Evolutionary conservation across 495 filamentous ascomycete genomes (phyloP).

Genomic region (Aspergillus haitiensis): DNA sequence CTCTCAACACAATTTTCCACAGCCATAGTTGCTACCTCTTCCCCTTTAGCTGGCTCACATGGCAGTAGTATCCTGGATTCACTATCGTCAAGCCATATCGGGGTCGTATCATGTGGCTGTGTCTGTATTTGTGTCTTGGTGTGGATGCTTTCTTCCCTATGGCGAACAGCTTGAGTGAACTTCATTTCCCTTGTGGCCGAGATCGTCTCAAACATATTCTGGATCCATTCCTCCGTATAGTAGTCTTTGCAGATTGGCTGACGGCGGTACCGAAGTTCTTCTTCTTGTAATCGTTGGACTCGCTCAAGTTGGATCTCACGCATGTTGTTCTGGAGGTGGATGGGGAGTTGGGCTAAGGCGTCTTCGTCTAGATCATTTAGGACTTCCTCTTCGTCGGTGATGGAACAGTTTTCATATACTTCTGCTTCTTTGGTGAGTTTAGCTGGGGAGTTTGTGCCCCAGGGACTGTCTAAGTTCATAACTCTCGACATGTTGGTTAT

Average conservation of each 20-base stretch:
- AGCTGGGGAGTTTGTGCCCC: no score
- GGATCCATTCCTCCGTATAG: slow-evolving; percentile 19
- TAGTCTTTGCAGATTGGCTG: not conserved
- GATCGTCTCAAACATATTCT: slow-evolving; percentile 15
- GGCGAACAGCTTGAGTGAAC: not conserved
- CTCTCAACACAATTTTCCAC: no score
- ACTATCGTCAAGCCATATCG: not conserved
- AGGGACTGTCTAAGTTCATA: no score
- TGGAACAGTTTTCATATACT: slow-evolving; percentile 9
- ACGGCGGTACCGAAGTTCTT: slow-evolving; percentile 4
- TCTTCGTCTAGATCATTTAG: slow-evolving; percentile 28
- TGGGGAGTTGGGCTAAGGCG: slow-evolving; percentile 25
- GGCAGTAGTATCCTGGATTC: not conserved
- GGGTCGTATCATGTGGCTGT: not conserved
- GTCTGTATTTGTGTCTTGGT: no score
- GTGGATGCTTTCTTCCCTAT: not conserved
- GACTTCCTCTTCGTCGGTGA: slow-evolving; percentile 29
- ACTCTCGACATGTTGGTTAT: no score
- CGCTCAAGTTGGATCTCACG: slow-evolving; percentile 29
- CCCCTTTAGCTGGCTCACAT: not conserved
- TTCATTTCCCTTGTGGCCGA: slow-evolving; percentile 10
- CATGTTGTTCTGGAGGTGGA: slow-evolving; percentile 29
- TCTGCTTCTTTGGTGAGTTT: not conserved
- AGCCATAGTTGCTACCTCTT: not conserved
- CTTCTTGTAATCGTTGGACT: slow-evolving; percentile 14